Evolutionary conservation across 2,329 filamentous ascomycete genomes (phyloP).

Genomic region (Calonectria hongkongensis): DNA sequence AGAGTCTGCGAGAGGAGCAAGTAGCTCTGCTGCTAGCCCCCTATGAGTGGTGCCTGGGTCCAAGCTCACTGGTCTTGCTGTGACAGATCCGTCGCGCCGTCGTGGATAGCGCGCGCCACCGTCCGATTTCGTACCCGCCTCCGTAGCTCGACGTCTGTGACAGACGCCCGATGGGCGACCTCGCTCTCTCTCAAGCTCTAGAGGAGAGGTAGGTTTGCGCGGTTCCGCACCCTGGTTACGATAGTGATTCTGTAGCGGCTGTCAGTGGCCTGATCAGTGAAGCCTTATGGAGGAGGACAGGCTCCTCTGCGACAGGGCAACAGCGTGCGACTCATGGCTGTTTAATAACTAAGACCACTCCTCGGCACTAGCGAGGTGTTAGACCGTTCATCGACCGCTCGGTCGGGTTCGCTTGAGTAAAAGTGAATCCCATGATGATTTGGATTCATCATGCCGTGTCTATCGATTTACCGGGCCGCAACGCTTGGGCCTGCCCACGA

Average conservation of each 20-base stretch:
- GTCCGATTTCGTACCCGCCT: conserved; percentile 17
- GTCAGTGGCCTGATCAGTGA: neutral
- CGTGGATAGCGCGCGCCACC: conserved; percentile 1
- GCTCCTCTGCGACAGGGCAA: neutral
- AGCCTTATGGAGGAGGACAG: too few relatives aligned
- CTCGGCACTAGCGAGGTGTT: neutral
- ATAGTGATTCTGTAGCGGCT: neutral
- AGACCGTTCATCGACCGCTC: neutral
- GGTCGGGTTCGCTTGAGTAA: neutral
- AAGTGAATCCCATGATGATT: neutral
- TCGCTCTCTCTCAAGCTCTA: neutral
- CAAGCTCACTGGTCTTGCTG: neutral
- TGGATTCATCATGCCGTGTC: neutral
- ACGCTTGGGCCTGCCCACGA: conserved; percentile 20
- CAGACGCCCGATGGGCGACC: neutral
- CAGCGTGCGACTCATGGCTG: conserved; percentile 6
- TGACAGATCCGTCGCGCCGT: conserved; percentile 15
- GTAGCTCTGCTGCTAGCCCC: neutral
- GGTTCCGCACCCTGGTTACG: neutral
- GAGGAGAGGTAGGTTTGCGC: neutral
- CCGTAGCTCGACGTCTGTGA: neutral
- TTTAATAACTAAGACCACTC: neutral
- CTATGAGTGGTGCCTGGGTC: neutral
- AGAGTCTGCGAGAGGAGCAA: neutral
- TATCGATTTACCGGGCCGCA: conserved; percentile 15